Conservation (phyloP, 371 early-diverging fungal genomes). For the Actinomortierella ambigua region DNA sequence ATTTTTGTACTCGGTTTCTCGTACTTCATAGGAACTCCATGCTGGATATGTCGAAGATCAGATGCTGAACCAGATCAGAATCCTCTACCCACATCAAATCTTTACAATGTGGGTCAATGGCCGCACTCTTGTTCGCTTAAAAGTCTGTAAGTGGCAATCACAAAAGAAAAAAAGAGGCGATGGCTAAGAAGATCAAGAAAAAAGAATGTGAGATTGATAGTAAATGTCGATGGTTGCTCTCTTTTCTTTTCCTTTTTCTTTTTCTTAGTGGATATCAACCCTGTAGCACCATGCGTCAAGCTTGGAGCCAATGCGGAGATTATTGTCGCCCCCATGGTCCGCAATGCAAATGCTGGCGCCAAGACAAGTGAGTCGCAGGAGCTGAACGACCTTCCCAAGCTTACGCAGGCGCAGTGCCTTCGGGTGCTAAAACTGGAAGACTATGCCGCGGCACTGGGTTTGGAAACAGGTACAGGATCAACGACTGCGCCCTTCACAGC, state of each 20-base stretch:
- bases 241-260: neutral
- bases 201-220: too few relatives aligned
- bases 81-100: constrained; percentile 68
- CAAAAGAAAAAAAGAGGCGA: too few relatives aligned
- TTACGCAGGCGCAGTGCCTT: constrained; percentile 35
- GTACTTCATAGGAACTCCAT: constrained; percentile 67
- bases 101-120: constrained; percentile 80
- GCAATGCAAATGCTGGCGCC: constrained; percentile 37
- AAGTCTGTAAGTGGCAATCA: constrained; percentile 63
- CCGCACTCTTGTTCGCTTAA: constrained; percentile 60
- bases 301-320: constrained; percentile 75
- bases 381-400: constrained; percentile 15
- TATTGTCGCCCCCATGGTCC: constrained; percentile 80
- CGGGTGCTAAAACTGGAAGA: constrained; percentile 39
- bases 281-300: constrained; percentile 59
- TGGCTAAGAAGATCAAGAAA: too few relatives aligned
- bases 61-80: constrained; percentile 76
- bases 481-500: constrained; percentile 27
- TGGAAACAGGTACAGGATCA: constrained; percentile 1
- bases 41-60: constrained; percentile 83
- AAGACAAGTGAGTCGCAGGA: constrained; percentile 32
- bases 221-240: neutral
- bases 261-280: constrained; percentile 61
- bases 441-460: constrained; percentile 21
- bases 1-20: neutral